Conservation (phyloP, 163 green algal species). For the Chloromonas sp. region DNA sequence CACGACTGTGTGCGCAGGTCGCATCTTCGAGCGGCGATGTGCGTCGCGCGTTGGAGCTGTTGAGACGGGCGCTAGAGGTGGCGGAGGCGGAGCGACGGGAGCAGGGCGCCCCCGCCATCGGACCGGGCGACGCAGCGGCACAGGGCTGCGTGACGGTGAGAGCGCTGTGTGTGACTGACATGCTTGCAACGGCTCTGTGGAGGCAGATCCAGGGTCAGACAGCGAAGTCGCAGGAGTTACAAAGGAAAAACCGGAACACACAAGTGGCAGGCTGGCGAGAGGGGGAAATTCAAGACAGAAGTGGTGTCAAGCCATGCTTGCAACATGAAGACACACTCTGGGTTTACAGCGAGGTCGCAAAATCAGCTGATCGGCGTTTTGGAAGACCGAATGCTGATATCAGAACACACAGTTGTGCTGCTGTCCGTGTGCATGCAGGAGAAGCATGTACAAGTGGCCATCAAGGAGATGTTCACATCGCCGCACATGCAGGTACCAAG, state of each 20-base stretch:
- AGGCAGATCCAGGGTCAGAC: no score
- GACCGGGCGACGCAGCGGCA: background rate
- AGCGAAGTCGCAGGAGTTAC: no score
- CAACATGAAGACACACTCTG: background rate
- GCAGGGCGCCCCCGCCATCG: background rate
- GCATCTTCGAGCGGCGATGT: constrained; percentile 59
- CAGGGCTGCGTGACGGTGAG: background rate
- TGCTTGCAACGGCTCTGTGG: background rate
- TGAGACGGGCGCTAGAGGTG: constrained; percentile 53
- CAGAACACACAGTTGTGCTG: background rate
- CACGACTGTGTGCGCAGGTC: constrained; percentile 14
- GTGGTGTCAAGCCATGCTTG: background rate
- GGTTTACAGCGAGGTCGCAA: no score
- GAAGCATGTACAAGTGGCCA: constrained; percentile 52
- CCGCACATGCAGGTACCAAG: constrained; percentile 54
- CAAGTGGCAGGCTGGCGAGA: no score
- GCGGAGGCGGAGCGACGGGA: constrained; percentile 26
- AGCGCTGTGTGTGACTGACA: background rate
- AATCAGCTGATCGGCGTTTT: no score
- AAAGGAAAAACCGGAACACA: no score
- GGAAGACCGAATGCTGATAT: background rate
- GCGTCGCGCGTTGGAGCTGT: constrained; percentile 63
- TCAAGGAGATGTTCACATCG: constrained; percentile 62
- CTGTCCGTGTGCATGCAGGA: background rate
- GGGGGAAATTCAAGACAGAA: no score